Evolutionary conservation across 495 filamentous ascomycete species (phyloP).

Genomic region (Oidiodendron maius): DNA sequence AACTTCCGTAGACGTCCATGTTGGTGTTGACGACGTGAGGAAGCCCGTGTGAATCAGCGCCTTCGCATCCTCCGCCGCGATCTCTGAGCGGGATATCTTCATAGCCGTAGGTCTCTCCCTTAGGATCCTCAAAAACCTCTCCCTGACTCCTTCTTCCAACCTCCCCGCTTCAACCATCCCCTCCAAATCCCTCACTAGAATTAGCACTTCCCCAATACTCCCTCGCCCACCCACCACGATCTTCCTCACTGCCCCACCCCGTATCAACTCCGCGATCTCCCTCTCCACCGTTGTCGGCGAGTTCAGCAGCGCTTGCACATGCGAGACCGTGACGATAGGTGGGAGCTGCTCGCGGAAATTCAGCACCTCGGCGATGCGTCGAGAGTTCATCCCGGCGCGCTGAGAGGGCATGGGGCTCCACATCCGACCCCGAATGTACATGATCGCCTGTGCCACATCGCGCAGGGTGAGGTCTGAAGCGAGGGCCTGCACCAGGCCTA

Average conservation of each 20-base stretch:
- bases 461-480: conserved; percentile 47
- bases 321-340: conserved; percentile 62
- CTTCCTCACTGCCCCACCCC: conserved; percentile 54
- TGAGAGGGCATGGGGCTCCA: conserved; percentile 61
- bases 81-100: conserved; percentile 38
- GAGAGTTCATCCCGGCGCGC: conserved; percentile 67
- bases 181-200: conserved; percentile 60
- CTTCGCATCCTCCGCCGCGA: conserved; percentile 46
- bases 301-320: conserved; percentile 61
- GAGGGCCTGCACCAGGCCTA: conserved; percentile 46
- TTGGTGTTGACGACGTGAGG: conserved; percentile 49
- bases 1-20: conserved; percentile 38
- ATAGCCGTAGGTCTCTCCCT: conserved; percentile 46
- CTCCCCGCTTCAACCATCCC: conserved; percentile 37
- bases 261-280: conserved; percentile 61
- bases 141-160: conserved; percentile 47
- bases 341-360: conserved; percentile 62
- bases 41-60: conserved; percentile 67
- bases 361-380: conserved; percentile 62
- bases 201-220: conserved; percentile 62
- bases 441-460: conserved; percentile 59
- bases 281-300: conserved; percentile 67
- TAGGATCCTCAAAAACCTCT: conserved; percentile 52
- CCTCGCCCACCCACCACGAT: conserved; percentile 62
- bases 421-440: conserved; percentile 55